A percentile compares a stretch with the other conserved stretches of the same genome.
phyloP scores from a whole-genome alignment of 2,329 filamentous ascomycete genomes.

The Penicillium rolfsii region DNA sequence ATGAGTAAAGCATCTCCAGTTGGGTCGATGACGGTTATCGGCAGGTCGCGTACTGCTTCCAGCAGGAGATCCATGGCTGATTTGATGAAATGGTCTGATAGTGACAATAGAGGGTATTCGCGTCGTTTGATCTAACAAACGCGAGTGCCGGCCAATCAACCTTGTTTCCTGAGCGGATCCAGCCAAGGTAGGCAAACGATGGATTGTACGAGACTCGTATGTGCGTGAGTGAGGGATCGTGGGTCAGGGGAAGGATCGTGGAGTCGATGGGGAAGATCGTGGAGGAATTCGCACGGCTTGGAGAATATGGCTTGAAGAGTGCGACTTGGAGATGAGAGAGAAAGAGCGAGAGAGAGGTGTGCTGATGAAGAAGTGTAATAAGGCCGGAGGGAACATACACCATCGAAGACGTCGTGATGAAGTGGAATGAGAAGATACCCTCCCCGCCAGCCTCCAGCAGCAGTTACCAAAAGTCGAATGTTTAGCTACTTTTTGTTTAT shows the following conservation, averaged over 20 bases:
- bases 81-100: neutral
- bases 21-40: neutral
- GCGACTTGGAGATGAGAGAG: neutral
- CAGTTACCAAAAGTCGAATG: too few species aligned
- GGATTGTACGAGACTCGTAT: neutral
- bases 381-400: too few species aligned
- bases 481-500: too few species aligned
- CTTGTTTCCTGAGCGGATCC: neutral
- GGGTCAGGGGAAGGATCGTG: neutral
- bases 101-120: neutral
- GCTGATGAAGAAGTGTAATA: neutral
- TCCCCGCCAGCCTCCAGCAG: too few species aligned
- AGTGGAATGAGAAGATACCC: too few species aligned
- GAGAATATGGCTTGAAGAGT: neutral
- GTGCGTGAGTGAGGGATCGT: neutral
- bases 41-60: neutral
- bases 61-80: neutral
- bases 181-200: neutral
- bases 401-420: too few species aligned
- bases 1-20: neutral
- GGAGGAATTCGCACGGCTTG: too few species aligned
- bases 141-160: neutral
- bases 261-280: neutral
- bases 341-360: neutral
- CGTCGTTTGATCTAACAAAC: neutral